Evolutionary conservation across 2,329 filamentous ascomycete species (phyloP).

Genomic region (Trichoderma sp.): DNA sequence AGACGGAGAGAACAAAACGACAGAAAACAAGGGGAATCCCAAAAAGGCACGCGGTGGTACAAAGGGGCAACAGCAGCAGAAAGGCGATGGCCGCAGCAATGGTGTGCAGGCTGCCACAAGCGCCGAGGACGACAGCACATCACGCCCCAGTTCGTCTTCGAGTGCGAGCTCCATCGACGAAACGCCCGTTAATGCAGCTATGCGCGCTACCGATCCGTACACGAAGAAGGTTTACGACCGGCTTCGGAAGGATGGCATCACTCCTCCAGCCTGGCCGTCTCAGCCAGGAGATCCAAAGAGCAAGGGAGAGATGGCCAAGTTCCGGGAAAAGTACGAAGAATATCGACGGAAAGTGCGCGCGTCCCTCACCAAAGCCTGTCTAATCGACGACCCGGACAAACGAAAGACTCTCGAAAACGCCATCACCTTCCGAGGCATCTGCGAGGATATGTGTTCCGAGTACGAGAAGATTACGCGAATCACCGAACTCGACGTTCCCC

Average conservation of each 20-base stretch:
- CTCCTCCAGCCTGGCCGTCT: constrained; percentile 53
- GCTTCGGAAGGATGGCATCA: constrained; percentile 53
- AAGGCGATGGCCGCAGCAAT: constrained; percentile 6
- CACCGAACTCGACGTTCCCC: constrained; percentile 56
- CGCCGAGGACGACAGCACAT: constrained; percentile 19
- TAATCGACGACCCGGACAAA: constrained; percentile 64
- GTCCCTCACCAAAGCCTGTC: constrained; percentile 55
- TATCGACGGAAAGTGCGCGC: constrained; percentile 57
- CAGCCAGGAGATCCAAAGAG: constrained; percentile 52
- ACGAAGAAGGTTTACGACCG: constrained; percentile 51
- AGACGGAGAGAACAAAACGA: constrained; percentile 28
- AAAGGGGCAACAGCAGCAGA: constrained; percentile 10
- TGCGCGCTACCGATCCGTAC: constrained; percentile 36
- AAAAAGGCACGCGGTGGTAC: constrained; percentile 15
- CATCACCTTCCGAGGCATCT: constrained; percentile 65
- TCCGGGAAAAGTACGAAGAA: constrained; percentile 53
- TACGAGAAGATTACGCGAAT: constrained; percentile 63
- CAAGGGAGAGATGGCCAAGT: constrained; percentile 50
- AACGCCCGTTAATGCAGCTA: constrained; percentile 21
- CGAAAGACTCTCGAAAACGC: constrained; percentile 60
- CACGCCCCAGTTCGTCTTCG: constrained; percentile 29
- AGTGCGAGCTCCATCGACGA: constrained; percentile 25
- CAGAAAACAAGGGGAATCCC: constrained; percentile 19
- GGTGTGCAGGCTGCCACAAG: constrained; percentile 13
- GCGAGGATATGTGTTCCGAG: constrained; percentile 67